A percentile compares a stretch with the other conserved stretches of the same genome.
Evolutionary conservation across 2,329 filamentous ascomycete genomes (phyloP).

Genomic region (Fusarium secorum): DNA sequence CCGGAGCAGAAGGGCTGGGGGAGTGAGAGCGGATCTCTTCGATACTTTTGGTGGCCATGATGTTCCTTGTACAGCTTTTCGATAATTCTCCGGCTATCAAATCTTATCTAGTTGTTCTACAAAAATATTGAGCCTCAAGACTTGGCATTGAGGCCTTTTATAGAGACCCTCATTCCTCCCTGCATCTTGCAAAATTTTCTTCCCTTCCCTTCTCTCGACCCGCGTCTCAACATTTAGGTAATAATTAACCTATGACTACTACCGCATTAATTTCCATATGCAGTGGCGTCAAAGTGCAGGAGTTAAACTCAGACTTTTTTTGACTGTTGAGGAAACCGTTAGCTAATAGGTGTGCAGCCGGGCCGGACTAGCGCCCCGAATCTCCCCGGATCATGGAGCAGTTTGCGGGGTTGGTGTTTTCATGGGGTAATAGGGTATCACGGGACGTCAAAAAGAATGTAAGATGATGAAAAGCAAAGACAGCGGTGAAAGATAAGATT

Average conservation of each 20-base stretch:
- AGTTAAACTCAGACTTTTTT: not conserved
- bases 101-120: not conserved
- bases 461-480: not conserved
- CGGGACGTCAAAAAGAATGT: not conserved
- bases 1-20: not conserved
- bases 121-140: not conserved
- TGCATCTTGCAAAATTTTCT: not conserved
- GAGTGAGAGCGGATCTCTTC: conserved; percentile 12
- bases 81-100: not conserved
- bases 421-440: conserved; percentile 28
- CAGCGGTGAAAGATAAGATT: not conserved
- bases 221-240: conserved; percentile 18
- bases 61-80: accelerated
- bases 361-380: conserved; percentile 24
- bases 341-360: conserved; percentile 25
- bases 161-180: not conserved
- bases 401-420: conserved; percentile 28
- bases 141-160: conserved; percentile 16
- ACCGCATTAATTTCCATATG: not conserved
- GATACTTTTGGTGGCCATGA: conserved; percentile 12
- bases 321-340: conserved; percentile 17
- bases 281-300: conserved; percentile 3
- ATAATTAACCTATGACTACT: conserved; percentile 8
- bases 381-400: conserved; percentile 24
- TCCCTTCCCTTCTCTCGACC: not conserved